phyloP scores from a whole-genome alignment of 371 early-diverging fungal genomes.

The Mucor sp. region DNA sequence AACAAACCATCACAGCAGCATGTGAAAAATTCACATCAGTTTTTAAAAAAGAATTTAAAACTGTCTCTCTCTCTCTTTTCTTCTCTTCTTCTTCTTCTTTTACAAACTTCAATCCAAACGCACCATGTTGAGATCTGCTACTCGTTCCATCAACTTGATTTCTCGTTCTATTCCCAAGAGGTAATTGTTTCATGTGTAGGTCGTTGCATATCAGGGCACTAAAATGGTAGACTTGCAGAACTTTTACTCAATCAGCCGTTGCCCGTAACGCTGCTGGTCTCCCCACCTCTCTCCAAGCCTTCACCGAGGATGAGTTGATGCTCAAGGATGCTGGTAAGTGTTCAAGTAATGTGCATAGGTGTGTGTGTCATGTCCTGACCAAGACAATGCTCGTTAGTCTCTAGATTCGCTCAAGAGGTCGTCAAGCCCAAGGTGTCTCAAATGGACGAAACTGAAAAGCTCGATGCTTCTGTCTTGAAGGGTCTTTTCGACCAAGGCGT shows the following conservation, averaged over 20 bases:
- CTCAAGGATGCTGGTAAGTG: constrained; percentile 63
- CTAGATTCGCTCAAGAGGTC: constrained; percentile 83
- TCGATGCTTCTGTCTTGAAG: constrained; percentile 82
- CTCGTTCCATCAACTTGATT: constrained; percentile 19
- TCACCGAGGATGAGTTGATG: constrained; percentile 79
- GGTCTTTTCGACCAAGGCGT: constrained; percentile 91
- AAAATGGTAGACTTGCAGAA: constrained; percentile 21
- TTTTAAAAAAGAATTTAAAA: background rate
- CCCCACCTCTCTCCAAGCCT: constrained; percentile 48
- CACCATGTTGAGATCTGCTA: constrained; percentile 24
- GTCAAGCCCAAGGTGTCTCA: constrained; percentile 83
- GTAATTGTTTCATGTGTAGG: background rate
- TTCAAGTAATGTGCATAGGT: background rate
- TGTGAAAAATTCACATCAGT: constrained; percentile 1
- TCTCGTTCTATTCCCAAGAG: constrained; percentile 28
- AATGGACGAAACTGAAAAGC: constrained; percentile 93
- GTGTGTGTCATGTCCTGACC: background rate
- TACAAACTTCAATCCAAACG: background rate
- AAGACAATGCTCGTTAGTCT: background rate
- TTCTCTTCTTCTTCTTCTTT: background rate
- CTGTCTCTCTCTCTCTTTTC: background rate
- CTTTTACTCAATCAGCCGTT: constrained; percentile 51
- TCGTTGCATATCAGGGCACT: background rate
- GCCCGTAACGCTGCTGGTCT: constrained; percentile 33
- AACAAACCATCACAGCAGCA: background rate